phyloP scores from a whole-genome alignment of 2,329 filamentous ascomycete species.

The Paecilomyces sp. region DNA sequence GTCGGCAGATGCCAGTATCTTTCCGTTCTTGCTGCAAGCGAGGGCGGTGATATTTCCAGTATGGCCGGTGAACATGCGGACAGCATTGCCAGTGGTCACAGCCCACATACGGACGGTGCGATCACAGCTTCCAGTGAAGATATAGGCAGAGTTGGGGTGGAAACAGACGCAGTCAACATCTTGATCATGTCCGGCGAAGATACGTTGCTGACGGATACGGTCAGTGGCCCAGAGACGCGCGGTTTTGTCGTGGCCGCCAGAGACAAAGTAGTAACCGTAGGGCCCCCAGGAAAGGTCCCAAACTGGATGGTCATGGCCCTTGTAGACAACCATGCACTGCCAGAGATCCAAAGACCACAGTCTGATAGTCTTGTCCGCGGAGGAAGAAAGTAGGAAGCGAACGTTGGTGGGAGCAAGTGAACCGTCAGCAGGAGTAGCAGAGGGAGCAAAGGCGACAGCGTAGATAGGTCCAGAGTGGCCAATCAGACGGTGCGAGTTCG shows the following conservation, averaged over 20 bases:
- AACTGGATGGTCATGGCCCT: constrained; percentile 82
- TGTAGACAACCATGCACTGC: constrained; percentile 90
- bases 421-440: constrained; percentile 44
- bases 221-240: constrained; percentile 89
- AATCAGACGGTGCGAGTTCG: constrained; percentile 68
- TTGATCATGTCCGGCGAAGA: constrained; percentile 88
- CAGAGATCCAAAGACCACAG: constrained; percentile 91
- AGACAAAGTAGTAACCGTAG: constrained; percentile 90
- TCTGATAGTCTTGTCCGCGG: constrained; percentile 78
- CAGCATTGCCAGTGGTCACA: constrained; percentile 75
- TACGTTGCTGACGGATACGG: constrained; percentile 77
- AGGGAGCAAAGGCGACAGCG: constrained; percentile 79
- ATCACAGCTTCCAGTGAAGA: constrained; percentile 89
- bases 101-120: constrained; percentile 98
- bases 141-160: constrained; percentile 88
- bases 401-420: constrained; percentile 52
- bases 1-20: constrained; percentile 85
- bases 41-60: constrained; percentile 78
- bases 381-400: constrained; percentile 77
- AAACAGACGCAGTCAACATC: constrained; percentile 87
- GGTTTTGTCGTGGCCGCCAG: constrained; percentile 80
- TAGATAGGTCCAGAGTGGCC: constrained; percentile 90
- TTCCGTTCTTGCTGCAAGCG: constrained; percentile 80
- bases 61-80: constrained; percentile 88
- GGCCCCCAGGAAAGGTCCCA: constrained; percentile 87